A percentile compares a stretch with the other conserved stretches of the same genome.
phyloP scores from a whole-genome alignment of 2,329 filamentous ascomycete species.

The Penicillium crustosum region DNA sequence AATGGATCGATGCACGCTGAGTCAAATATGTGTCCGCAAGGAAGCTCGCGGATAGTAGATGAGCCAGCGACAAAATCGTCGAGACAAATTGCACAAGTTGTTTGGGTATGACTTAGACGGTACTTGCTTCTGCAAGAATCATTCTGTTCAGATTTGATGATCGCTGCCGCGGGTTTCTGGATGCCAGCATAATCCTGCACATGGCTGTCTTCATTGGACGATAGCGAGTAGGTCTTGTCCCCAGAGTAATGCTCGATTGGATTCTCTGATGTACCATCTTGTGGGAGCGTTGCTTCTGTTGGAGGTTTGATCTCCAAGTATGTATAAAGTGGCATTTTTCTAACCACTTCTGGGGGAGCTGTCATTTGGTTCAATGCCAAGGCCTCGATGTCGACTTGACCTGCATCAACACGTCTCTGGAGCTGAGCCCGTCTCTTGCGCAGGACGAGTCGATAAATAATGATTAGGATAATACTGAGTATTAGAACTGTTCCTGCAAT shows the following conservation, averaged over 20 bases:
- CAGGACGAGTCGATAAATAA: conserved; percentile 74
- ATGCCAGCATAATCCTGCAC: conserved; percentile 6
- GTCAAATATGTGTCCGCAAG: conserved; percentile 92
- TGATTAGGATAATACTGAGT: conserved; percentile 65
- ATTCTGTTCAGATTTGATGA: conserved; percentile 8
- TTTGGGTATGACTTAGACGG: conserved; percentile 62
- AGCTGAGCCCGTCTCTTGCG: conserved; percentile 67
- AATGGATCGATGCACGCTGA: conserved; percentile 88
- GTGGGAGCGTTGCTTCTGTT: conserved; percentile 1
- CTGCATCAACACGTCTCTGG: conserved; percentile 67
- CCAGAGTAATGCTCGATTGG: conserved; percentile 4
- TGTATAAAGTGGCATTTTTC: conserved; percentile 73
- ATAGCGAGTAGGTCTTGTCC: conserved; percentile 1
- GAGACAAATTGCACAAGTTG: conserved; percentile 86
- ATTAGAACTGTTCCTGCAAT: conserved; percentile 75
- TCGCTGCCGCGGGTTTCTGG: conserved; percentile 13
- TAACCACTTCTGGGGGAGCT: conserved; percentile 70
- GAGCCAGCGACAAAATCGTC: conserved; percentile 70
- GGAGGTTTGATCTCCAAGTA: conserved; percentile 54
- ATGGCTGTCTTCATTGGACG: background rate
- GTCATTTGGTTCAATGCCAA: conserved; percentile 80
- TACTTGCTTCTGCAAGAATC: conserved; percentile 16
- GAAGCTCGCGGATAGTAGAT: conserved; percentile 77
- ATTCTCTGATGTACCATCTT: conserved; percentile 3
- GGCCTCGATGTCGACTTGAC: conserved; percentile 82